A percentile compares a stretch with the other conserved stretches of the same genome.
Conservation (phyloP, 129 eudicot genomes). For the Logfia minima region DNA sequence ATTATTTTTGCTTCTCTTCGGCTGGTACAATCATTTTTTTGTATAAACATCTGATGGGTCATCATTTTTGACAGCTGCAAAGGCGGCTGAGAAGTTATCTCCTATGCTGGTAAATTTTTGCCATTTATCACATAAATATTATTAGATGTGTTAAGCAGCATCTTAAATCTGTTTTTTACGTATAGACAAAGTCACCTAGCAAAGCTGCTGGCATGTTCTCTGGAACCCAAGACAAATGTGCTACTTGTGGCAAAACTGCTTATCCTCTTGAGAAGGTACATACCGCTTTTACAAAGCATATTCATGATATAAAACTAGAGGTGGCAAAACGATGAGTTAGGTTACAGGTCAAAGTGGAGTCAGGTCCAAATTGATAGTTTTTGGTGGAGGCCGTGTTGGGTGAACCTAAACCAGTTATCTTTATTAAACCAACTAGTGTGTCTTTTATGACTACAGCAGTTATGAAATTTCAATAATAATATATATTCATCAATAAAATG, state of each 20-base stretch:
- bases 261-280: slow-evolving; percentile 96
- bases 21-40: neutral
- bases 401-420: neutral
- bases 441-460: neutral
- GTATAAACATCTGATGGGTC: slow-evolving; percentile 6
- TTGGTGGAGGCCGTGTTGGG: neutral
- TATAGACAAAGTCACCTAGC: slow-evolving; percentile 96
- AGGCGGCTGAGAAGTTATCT: slow-evolving; percentile 71
- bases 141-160: slow-evolving; percentile 11
- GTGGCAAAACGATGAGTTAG: neutral
- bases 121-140: slow-evolving; percentile 8
- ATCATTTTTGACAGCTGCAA: slow-evolving; percentile 62
- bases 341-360: neutral
- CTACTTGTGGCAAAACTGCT: slow-evolving; percentile 94
- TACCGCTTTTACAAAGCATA: neutral
- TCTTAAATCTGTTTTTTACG: slow-evolving; percentile 22
- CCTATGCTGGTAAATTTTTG: slow-evolving; percentile 71
- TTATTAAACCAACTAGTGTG: neutral
- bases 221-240: slow-evolving; percentile 95
- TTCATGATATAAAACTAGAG: slow-evolving; percentile 3
- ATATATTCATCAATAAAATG: neutral
- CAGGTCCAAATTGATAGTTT: neutral
- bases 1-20: neutral
- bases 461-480: neutral
- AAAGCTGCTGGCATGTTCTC: slow-evolving; percentile 99